A percentile compares a stretch with the other conserved stretches of the same genome.
These are phyloP conservation scores for Tetracladium maxilliforme DNA, from an alignment of 2,329 filamentous ascomycete genomes.

Conservation along the genomic window DNA sequence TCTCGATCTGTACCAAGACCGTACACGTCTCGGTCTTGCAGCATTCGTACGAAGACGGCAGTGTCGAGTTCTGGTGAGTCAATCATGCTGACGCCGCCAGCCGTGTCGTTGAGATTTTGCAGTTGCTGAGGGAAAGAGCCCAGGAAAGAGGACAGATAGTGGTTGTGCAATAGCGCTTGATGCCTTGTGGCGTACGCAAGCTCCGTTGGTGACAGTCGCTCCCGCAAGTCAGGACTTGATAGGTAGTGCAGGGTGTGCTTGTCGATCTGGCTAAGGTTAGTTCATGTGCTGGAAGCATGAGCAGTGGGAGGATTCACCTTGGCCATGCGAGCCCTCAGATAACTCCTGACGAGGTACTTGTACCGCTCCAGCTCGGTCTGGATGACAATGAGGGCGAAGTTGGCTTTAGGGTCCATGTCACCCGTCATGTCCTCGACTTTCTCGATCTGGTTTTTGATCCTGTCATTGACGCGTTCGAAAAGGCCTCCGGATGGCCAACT, in stretches of 20 bases:
- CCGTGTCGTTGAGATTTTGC: slow-evolving; percentile 79
- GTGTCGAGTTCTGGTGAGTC: slow-evolving; percentile 70
- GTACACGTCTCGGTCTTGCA: slow-evolving; percentile 43
- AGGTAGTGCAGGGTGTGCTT: slow-evolving; percentile 63
- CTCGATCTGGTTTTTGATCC: slow-evolving; percentile 55
- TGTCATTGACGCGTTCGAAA: slow-evolving; percentile 68
- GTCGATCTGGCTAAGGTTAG: slow-evolving; percentile 43
- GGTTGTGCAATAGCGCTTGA: slow-evolving; percentile 67
- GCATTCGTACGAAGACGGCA: slow-evolving; percentile 70
- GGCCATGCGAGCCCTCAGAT: slow-evolving; percentile 69
- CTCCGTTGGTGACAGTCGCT: slow-evolving; percentile 63
- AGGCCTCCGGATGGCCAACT: slow-evolving; percentile 56
- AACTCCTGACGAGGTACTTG: slow-evolving; percentile 78
- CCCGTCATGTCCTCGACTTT: slow-evolving; percentile 65
- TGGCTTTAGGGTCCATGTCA: slow-evolving; percentile 77
- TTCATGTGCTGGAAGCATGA: slow-evolving; percentile 1
- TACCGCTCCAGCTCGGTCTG: slow-evolving; percentile 93
- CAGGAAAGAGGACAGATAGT: slow-evolving; percentile 79
- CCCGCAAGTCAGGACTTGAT: slow-evolving; percentile 33
- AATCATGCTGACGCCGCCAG: slow-evolving; percentile 84
- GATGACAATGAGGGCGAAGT: slow-evolving; percentile 85
- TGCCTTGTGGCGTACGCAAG: slow-evolving; percentile 72
- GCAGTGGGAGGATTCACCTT: slow-evolving; percentile 41
- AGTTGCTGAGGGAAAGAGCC: slow-evolving; percentile 64
- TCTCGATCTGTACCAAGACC: slow-evolving; percentile 51